These are phyloP conservation scores for Nakaseomyces sp. DNA, from an alignment of 1,139 yeast species.

Conservation along the genomic window DNA sequence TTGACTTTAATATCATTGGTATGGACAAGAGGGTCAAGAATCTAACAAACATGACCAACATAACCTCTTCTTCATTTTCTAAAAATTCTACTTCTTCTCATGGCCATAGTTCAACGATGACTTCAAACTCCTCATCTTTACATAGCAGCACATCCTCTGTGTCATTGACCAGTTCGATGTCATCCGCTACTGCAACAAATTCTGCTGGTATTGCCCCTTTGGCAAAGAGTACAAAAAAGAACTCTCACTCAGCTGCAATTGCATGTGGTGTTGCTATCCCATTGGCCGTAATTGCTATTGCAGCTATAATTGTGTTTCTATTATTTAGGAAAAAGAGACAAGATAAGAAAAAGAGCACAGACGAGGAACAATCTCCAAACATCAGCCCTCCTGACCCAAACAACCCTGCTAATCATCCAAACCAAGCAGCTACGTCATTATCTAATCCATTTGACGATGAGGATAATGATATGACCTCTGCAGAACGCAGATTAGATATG, in stretches of 20 bases:
- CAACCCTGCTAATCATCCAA: constrained; percentile 38
- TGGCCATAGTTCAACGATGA: constrained; percentile 15
- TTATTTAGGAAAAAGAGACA: constrained; percentile 52
- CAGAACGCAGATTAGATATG: constrained; percentile 41
- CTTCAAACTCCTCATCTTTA: constrained; percentile 28
- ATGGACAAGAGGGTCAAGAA: constrained; percentile 32
- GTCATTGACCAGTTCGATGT: constrained; percentile 18
- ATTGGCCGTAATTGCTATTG: constrained; percentile 37
- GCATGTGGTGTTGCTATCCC: constrained; percentile 88
- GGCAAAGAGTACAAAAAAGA: not conserved
- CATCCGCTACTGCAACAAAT: constrained; percentile 13
- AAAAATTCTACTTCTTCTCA: constrained; percentile 3
- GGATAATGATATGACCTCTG: constrained; percentile 30
- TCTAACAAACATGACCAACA: constrained; percentile 18
- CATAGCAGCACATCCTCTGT: constrained; percentile 29
- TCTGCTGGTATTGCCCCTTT: constrained; percentile 19
- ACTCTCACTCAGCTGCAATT: constrained; percentile 50
- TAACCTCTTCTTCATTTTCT: constrained; percentile 23
- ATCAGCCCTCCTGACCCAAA: constrained; percentile 29
- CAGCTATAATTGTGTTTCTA: constrained; percentile 43
- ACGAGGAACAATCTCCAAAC: constrained; percentile 30
- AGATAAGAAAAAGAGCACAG: constrained; percentile 29
- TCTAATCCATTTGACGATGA: constrained; percentile 32
- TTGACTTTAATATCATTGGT: constrained; percentile 51
- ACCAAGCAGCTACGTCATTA: constrained; percentile 19